These are phyloP conservation scores for Physcia stellaris DNA, from an alignment of 495 filamentous ascomycete genomes.

Conservation along the genomic window DNA sequence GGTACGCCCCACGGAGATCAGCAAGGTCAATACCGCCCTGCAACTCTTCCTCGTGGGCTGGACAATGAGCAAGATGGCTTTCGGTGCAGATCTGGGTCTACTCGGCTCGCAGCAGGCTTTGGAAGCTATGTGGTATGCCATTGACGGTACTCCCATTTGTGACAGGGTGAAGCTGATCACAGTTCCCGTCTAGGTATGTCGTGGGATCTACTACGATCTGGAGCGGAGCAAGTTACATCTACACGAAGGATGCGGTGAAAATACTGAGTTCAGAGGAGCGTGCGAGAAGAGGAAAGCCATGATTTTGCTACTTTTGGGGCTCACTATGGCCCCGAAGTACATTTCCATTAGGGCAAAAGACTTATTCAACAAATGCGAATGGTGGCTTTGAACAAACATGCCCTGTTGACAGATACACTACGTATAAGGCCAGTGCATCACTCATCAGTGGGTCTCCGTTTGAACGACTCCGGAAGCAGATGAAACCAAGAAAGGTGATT, in stretches of 20 bases:
- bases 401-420: too few species aligned
- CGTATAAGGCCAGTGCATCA: too few species aligned
- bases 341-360: too few species aligned
- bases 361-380: too few species aligned
- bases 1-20: constrained; percentile 80
- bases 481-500: too few species aligned
- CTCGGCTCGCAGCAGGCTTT: constrained; percentile 1
- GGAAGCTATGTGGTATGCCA: constrained; percentile 5
- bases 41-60: constrained; percentile 67
- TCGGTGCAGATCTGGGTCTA: constrained; percentile 19
- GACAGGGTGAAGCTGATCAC: background rate
- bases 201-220: constrained; percentile 71
- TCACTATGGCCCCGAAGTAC: too few species aligned
- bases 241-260: constrained; percentile 68
- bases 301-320: too few species aligned
- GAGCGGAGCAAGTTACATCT: constrained; percentile 73
- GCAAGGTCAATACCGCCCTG: constrained; percentile 77
- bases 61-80: constrained; percentile 58
- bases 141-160: background rate
- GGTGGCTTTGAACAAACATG: too few species aligned
- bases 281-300: too few species aligned
- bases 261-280: constrained; percentile 37
- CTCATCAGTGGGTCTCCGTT: too few species aligned
- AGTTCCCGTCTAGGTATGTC: constrained; percentile 25
- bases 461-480: too few species aligned